phyloP scores from a whole-genome alignment of 768 basidiomycete species.

The Mycena sanguinolenta region DNA sequence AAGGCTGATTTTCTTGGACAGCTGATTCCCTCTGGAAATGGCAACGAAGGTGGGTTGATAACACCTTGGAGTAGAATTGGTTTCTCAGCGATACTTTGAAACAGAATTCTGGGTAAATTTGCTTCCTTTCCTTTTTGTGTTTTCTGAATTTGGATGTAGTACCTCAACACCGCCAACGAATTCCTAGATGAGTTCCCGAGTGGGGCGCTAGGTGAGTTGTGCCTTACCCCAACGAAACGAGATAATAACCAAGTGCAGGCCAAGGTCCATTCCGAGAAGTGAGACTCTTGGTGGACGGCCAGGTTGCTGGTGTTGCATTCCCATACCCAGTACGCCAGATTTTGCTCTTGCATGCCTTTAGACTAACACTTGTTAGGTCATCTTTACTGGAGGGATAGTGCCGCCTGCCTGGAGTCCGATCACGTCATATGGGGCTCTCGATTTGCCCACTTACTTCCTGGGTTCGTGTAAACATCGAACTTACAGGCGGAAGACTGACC shows the following conservation, averaged over 20 bases:
- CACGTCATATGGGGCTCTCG: constrained; percentile 81
- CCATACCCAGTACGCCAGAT: constrained; percentile 56
- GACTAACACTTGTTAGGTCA: constrained; percentile 43
- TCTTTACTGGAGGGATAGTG: constrained; percentile 83
- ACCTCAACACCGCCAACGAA: constrained; percentile 72
- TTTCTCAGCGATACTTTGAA: no score
- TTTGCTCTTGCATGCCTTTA: neutral
- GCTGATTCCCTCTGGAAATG: constrained; percentile 74
- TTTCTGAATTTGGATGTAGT: constrained; percentile 53
- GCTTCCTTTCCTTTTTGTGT: neutral
- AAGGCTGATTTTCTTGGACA: constrained; percentile 65
- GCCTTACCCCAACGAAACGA: neutral
- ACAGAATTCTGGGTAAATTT: constrained; percentile 82
- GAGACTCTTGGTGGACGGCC: constrained; percentile 59
- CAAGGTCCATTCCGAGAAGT: constrained; percentile 68
- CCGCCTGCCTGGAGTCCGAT: constrained; percentile 79
- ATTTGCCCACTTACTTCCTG: constrained; percentile 82
- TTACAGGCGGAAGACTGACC: neutral
- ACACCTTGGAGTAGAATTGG: no score
- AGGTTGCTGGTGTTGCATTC: constrained; percentile 62
- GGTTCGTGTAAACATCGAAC: neutral
- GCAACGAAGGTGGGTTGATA: constrained; percentile 47
- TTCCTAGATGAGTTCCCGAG: constrained; percentile 68
- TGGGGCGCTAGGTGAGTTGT: constrained; percentile 42
- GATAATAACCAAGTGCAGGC: constrained; percentile 38